Base-by-base conservation (phyloP, 2,329 filamentous ascomycete genomes). In the Apiospora malaysiana region DNA sequence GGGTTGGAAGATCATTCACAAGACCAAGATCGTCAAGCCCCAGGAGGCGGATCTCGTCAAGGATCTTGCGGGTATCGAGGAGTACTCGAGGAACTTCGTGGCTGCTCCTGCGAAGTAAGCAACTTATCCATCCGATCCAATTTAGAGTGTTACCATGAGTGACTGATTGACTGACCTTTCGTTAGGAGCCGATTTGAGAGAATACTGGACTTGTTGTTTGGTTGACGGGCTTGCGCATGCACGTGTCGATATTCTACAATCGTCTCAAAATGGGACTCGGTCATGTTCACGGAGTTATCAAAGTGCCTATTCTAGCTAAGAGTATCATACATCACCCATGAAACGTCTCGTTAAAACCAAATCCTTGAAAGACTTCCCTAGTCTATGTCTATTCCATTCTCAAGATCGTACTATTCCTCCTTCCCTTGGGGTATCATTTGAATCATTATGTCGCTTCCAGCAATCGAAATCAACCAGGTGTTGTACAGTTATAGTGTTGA, bases 1-100 rank as follows among this genome's bases (percentile, higher is more conserved):
- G 3, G 89, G 88, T 7, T 95, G 92, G 90, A 96, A 95, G 80
- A 42, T 93, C 8, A 75, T 90, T 71, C 90, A 92, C 79, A 87
- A 85, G 77, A 93, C 92, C 0, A 88, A 85, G 69, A 85, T 88
- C 71, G 78, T 85, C 68, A 85, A 83, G 71, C 84, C 89, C 0
- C 81, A 86, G 18, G 88, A 93, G 69, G 87, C 91, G 0, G 91
- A 94, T 78, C 80, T 94, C 37, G 78, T 85, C 16, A 86, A 87
- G 68, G 90, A 91, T 73, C 77, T 92, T 21, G 89, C 88, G 0
- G 89, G 89, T 73, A 88, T 94, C 73, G 91, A 92, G 66, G 89
- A 91, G 72, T 93, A 94, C 75, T 88, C 90, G 69, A 83, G 84
- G 47, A 89, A 87, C 65, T 93, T 86, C 76, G 83, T 91, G 14